Evolutionary conservation across 768 basidiomycete genomes (phyloP).

Genomic region (Amanita thiersii): DNA sequence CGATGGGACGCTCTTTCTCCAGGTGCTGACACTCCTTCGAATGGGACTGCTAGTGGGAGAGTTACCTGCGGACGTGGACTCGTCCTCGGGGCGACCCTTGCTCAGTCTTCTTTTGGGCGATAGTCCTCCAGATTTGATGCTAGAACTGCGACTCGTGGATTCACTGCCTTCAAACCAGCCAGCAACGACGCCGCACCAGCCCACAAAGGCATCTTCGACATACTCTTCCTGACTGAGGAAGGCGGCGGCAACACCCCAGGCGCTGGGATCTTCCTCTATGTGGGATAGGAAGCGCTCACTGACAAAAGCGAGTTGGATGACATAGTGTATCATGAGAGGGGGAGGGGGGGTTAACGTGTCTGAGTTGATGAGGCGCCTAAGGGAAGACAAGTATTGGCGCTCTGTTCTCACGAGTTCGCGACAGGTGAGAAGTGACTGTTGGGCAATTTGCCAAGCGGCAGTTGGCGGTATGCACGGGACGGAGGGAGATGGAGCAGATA

Average conservation of each 20-base stretch:
- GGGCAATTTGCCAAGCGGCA: constrained; percentile 28
- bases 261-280: constrained; percentile 55
- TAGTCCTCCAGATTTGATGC: constrained; percentile 1
- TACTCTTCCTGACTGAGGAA: constrained; percentile 45
- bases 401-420: constrained; percentile 36
- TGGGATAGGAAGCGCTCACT: constrained; percentile 41
- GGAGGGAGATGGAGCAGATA: constrained; percentile 16
- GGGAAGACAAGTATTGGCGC: constrained; percentile 29
- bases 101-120: constrained; percentile 8
- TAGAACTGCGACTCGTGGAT: background rate
- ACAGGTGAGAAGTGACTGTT: constrained; percentile 28
- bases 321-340: constrained; percentile 40
- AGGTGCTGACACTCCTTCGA: constrained; percentile 13
- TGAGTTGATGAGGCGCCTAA: constrained; percentile 25
- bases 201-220: constrained; percentile 48
- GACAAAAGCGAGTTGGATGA: constrained; percentile 39
- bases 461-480: constrained; percentile 10
- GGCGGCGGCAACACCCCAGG: constrained; percentile 54
- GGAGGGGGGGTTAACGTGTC: constrained; percentile 38
- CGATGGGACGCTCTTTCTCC: constrained; percentile 19
- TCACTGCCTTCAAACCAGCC: constrained; percentile 26
- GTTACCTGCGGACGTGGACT: background rate
- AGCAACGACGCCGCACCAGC: constrained; percentile 54
- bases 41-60: constrained; percentile 1
- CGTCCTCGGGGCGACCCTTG: constrained; percentile 7